Base-by-base conservation (phyloP, 257 asterid species). In the Agastache rugosa region DNA sequence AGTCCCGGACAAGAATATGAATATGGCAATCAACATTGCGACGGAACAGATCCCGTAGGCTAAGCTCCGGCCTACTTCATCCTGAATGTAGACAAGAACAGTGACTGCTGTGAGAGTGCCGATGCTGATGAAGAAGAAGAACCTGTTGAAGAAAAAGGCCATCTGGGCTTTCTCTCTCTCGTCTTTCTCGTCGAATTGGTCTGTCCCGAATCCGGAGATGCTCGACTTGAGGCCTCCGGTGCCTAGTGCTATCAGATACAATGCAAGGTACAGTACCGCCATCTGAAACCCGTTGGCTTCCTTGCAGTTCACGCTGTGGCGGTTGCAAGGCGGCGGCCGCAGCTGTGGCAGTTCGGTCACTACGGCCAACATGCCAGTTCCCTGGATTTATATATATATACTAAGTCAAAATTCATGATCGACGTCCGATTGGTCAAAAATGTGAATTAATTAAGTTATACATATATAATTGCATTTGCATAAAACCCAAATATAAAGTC, bases 171-270 rank as follows among this genome's bases (percentile, higher is more conserved):
- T 94, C 82, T 94, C 98, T 17, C 73, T 87, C 7, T 85, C 95
- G 17, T 94, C 97, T 41, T 86, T 88, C n/a, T 89, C 97, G 27
- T 94, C 97, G 66, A 93, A 93, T 20, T 93, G 98, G 78, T 93
- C 98, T 0, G 91, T 83, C 7, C 97, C 97, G 17, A 93, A 93
- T 2, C 97, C 98, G 0, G 98, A 93, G 4, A 93, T 88, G 54
- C 98, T 88, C 10, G 98, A 93, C 75, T 93, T 93, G 9, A 93
- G 89, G 53, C 98, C 98, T 0, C 98, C 98, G 0, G 98, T 93
- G 79, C 98, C 98, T 19, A 93, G 42, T 19, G 98, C 96, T 51
- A 91, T 86, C 7, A 93, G 85, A 70, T 93, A 91, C 37, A 93
- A 39, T 7, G 98, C 94, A 1, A 91, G 48, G 90, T 91, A 93